These are phyloP conservation scores for Eucalyptus melliodora DNA, from an alignment of 345 rosid species.

Conservation along the genomic window DNA sequence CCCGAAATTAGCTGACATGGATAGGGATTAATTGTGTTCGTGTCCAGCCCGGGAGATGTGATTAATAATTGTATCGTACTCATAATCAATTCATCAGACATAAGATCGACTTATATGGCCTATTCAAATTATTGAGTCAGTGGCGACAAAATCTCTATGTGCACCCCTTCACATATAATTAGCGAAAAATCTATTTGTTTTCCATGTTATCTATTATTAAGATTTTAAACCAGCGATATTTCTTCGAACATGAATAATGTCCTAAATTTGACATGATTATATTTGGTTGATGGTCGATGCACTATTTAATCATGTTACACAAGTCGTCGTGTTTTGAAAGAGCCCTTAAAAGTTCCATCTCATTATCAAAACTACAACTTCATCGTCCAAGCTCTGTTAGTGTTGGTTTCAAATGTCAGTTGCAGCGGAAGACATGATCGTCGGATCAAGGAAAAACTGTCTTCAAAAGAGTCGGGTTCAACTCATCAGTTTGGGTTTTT, in stretches of 20 bases:
- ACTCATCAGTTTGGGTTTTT: too few species aligned
- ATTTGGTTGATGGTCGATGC: neutral
- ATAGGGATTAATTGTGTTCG: neutral
- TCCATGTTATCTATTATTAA: too few species aligned
- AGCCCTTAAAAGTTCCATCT: neutral
- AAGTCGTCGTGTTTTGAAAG: neutral
- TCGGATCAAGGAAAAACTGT: neutral
- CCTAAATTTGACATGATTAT: neutral
- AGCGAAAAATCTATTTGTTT: too few species aligned
- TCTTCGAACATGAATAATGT: neutral
- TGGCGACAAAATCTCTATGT: accelerated
- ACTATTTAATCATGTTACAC: neutral
- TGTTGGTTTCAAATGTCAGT: neutral
- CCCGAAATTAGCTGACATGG: neutral
- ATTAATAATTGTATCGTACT: neutral
- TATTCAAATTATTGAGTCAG: neutral
- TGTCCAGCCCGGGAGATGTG: neutral
- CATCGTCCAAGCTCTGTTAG: neutral
- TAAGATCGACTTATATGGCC: neutral
- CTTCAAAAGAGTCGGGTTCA: too few species aligned
- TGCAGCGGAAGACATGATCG: neutral
- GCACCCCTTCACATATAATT: too few species aligned
- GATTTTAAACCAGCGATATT: too few species aligned
- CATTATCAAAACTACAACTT: neutral
- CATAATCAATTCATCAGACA: neutral